These are phyloP conservation scores for Moringa oleifera DNA, from an alignment of 345 rosid species.

Conservation along the genomic window DNA sequence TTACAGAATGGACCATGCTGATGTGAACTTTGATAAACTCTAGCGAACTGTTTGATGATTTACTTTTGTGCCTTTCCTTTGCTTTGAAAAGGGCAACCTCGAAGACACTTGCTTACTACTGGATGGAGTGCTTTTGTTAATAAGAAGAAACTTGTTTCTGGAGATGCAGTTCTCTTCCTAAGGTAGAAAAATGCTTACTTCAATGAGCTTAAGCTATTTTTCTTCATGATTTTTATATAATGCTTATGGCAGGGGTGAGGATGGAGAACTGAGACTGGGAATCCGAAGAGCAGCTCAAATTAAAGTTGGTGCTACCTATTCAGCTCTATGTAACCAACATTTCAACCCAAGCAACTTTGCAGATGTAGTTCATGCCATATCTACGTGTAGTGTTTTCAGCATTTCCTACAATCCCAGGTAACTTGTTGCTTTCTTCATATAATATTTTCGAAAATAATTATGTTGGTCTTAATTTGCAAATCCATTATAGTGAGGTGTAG, in stretches of 20 bases:
- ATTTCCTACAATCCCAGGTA: slow-evolving; percentile 95
- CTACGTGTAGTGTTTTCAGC: slow-evolving; percentile 53
- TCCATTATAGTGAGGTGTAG: no score
- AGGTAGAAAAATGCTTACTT: slow-evolving; percentile 36
- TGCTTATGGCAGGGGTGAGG: slow-evolving; percentile 66
- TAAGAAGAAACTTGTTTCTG: slow-evolving; percentile 95
- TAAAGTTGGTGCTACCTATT: slow-evolving; percentile 44
- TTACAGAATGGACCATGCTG: background rate
- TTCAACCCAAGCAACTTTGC: slow-evolving; percentile 48
- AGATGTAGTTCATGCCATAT: slow-evolving; percentile 69
- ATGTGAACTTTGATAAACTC: background rate
- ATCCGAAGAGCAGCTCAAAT: slow-evolving; percentile 85
- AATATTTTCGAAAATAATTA: no score
- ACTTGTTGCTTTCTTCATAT: slow-evolving; percentile 3
- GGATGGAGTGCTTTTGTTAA: slow-evolving; percentile 99
- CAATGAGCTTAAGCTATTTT: background rate
- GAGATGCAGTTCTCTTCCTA: slow-evolving; percentile 97
- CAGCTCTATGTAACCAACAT: slow-evolving; percentile 40
- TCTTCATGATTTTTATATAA: slow-evolving; percentile 6
- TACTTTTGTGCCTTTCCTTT: slow-evolving; percentile 2
- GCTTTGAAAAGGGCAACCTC: slow-evolving; percentile 74
- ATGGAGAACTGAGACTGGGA: slow-evolving; percentile 92
- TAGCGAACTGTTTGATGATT: background rate
- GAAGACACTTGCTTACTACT: slow-evolving; percentile 97
- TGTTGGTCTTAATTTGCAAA: no score